Percentiles rank a stretch among this genome's conserved stretches.
These are phyloP conservation scores for Claviceps maximensis DNA, from an alignment of 2,329 filamentous ascomycete genomes.

Conservation along the genomic window DNA sequence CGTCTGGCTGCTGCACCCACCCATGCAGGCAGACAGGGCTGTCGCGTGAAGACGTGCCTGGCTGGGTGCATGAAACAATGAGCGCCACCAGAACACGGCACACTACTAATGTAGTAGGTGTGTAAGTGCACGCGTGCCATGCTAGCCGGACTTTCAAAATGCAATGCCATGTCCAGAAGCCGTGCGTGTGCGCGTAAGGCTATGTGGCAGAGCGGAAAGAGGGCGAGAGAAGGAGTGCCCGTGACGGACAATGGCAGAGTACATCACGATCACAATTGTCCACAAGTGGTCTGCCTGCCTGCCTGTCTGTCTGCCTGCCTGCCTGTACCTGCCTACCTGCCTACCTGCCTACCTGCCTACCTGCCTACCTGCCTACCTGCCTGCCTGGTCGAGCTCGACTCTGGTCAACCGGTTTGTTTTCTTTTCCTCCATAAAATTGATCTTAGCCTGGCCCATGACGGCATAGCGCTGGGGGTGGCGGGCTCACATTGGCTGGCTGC, in stretches of 20 bases:
- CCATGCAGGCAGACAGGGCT: not conserved
- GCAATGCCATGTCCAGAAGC: no score
- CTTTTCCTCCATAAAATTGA: not conserved
- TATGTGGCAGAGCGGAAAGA: no score
- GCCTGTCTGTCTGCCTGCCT: no score
- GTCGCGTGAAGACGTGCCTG: not conserved
- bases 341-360: no score
- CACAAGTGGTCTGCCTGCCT: no score
- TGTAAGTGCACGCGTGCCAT: no score
- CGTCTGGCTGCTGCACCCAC: not conserved
- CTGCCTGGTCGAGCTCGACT: not conserved
- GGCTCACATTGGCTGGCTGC: not conserved
- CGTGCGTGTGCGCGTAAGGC: not conserved
- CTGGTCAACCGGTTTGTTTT: not conserved
- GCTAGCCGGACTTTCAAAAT: no score
- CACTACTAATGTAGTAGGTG: no score
- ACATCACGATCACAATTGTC: no score
- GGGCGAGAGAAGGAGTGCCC: not conserved
- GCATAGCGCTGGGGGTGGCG: not conserved
- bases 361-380: no score
- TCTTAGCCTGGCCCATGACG: not conserved
- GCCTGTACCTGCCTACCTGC: no score
- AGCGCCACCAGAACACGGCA: not conserved
- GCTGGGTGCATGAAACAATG: not conserved
- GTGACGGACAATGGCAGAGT: not conserved